phyloP scores from a whole-genome alignment of 495 filamentous ascomycete species.

The Bacidia rubella region DNA sequence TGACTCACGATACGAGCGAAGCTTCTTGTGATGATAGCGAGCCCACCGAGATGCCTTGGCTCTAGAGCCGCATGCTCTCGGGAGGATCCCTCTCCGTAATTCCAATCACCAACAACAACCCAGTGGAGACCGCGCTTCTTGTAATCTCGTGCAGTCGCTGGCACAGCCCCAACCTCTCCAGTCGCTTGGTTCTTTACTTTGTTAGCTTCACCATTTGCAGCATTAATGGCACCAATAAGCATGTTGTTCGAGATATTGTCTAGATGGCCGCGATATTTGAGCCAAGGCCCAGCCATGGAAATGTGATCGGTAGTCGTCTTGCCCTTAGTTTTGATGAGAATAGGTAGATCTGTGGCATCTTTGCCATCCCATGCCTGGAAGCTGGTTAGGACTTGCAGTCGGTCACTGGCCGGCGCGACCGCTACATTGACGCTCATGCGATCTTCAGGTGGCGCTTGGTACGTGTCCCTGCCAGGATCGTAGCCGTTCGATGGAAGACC shows the following conservation, averaged over 20 bases:
- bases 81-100: conserved; percentile 95
- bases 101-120: conserved; percentile 99
- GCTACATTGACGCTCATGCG: conserved; percentile 58
- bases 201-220: conserved; percentile 93
- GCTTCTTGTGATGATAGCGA: conserved; percentile 89
- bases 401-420: conserved; percentile 82
- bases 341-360: conserved; percentile 75
- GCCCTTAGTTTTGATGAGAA: conserved; percentile 94
- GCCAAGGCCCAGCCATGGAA: conserved; percentile 97
- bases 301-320: conserved; percentile 99
- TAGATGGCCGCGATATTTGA: conserved; percentile 98
- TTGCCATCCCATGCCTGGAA: conserved; percentile 91
- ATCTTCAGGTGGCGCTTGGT: conserved; percentile 86
- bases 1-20: conserved; percentile 80
- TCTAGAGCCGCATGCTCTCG: conserved; percentile 97
- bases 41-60: conserved; percentile 90
- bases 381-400: conserved; percentile 80
- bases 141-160: conserved; percentile 93
- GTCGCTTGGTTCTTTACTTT: conserved; percentile 88
- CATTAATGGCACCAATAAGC: conserved; percentile 95
- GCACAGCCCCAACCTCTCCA: conserved; percentile 73
- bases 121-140: conserved; percentile 91
- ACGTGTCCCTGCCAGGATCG: conserved; percentile 88
- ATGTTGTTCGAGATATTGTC: conserved; percentile 99
- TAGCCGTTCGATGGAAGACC: conserved; percentile 73